phyloP scores from a whole-genome alignment of 2,329 filamentous ascomycete species.

The Neopestalotiopsis sp. region DNA sequence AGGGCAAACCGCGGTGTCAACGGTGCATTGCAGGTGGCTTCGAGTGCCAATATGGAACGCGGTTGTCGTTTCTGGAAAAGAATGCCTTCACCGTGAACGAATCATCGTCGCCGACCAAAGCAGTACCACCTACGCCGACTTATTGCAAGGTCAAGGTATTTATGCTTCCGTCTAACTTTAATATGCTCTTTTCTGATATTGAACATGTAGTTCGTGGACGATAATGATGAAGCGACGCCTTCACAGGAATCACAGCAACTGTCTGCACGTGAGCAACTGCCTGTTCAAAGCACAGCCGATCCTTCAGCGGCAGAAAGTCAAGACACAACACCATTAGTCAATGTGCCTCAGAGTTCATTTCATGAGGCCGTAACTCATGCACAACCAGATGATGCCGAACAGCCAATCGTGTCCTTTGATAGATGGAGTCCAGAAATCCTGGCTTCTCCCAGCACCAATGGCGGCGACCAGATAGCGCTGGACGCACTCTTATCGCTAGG shows the following conservation, averaged over 20 bases:
- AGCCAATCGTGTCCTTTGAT: neutral
- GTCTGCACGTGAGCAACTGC: neutral
- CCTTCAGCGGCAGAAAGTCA: neutral
- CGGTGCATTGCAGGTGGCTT: slow-evolving; percentile 52
- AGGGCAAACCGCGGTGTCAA: slow-evolving; percentile 53
- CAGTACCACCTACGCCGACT: slow-evolving; percentile 19
- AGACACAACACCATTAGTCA: neutral
- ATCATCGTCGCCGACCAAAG: slow-evolving; percentile 13
- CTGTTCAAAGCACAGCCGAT: neutral
- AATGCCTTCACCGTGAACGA: slow-evolving; percentile 47
- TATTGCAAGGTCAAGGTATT: slow-evolving; percentile 19
- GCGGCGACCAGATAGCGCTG: slow-evolving; percentile 38
- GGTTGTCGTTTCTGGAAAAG: slow-evolving; percentile 53
- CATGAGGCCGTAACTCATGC: neutral
- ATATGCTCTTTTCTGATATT: no score
- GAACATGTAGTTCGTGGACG: neutral
- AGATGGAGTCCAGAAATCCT: slow-evolving; percentile 2
- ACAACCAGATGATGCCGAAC: neutral
- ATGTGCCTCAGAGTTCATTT: neutral
- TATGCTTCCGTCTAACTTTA: neutral
- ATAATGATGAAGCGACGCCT: neutral
- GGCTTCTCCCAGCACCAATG: slow-evolving; percentile 1
- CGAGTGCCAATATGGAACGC: slow-evolving; percentile 52
- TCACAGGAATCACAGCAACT: neutral
- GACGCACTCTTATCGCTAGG: slow-evolving; percentile 40